Conservation (phyloP, 164 flowering plant genomes). For the Nymphaea thermarum region DNA sequence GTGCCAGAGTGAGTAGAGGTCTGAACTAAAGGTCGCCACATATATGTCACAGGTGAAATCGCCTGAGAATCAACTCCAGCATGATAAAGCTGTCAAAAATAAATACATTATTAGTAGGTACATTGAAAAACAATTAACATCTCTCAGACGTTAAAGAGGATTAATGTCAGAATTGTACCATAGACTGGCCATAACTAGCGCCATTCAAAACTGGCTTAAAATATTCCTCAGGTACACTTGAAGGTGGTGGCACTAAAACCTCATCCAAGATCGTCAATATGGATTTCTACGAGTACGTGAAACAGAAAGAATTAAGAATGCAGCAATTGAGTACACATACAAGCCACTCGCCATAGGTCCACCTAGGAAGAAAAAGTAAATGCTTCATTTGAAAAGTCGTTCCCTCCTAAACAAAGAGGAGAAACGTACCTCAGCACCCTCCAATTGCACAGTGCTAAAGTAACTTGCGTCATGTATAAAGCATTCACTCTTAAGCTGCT, state of each 20-base stretch:
- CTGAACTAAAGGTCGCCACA: conserved; percentile 57
- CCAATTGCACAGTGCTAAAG: conserved; percentile 53
- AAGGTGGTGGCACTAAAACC: conserved; percentile 48
- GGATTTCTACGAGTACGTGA: conserved; percentile 32
- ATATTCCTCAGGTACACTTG: conserved; percentile 17
- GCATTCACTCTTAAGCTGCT: conserved; percentile 39
- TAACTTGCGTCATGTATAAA: conserved; percentile 90
- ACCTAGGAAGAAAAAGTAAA: too few relatives aligned
- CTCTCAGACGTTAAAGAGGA: background rate
- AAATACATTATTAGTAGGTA: background rate
- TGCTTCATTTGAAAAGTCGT: too few relatives aligned
- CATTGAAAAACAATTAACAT: background rate
- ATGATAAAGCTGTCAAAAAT: conserved; percentile 58
- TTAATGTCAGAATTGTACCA: conserved; percentile 25
- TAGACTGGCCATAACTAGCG: conserved; percentile 41
- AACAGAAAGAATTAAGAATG: too few relatives aligned
- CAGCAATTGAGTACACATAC: too few relatives aligned
- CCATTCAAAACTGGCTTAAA: conserved; percentile 35
- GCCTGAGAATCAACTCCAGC: conserved; percentile 34
- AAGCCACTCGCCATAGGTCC: too few relatives aligned
- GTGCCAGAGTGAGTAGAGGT: background rate
- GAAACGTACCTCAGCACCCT: conserved; percentile 65
- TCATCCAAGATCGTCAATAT: conserved; percentile 37
- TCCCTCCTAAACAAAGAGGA: background rate
- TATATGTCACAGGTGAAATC: conserved; percentile 77